Percentiles rank a stretch among this genome's conserved stretches.
These are phyloP conservation scores for Triticum turgidum DNA, from an alignment of 176 grass and related monocot species.

Conservation along the genomic window DNA sequence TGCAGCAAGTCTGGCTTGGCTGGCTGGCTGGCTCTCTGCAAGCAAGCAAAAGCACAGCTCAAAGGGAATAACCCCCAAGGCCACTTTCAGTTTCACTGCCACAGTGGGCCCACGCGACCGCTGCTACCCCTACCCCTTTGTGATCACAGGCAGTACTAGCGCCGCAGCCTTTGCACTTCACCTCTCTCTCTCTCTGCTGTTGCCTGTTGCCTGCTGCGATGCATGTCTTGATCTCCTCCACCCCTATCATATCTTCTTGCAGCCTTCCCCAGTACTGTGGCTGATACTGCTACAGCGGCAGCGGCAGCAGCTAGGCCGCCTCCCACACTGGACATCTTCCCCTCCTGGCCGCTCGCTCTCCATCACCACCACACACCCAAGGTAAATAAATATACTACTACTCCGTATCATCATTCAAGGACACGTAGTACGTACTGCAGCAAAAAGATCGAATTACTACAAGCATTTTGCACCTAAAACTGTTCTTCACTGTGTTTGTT, in stretches of 20 bases:
- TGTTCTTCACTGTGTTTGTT: background rate
- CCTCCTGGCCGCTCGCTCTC: slow-evolving; percentile 61
- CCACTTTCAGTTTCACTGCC: slow-evolving; percentile 37
- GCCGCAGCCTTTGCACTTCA: slow-evolving; percentile 46
- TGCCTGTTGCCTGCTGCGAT: background rate
- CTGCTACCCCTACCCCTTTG: slow-evolving; percentile 24
- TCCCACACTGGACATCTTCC: slow-evolving; percentile 92
- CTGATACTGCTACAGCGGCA: slow-evolving; percentile 30
- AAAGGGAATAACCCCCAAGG: slow-evolving; percentile 42
- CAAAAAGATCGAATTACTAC: background rate
- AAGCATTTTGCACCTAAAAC: background rate
- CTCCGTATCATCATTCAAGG: no score
- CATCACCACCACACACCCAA: slow-evolving; percentile 60
- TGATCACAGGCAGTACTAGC: slow-evolving; percentile 25
- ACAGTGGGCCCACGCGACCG: background rate
- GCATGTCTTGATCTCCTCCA: slow-evolving; percentile 49
- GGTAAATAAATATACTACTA: slow-evolving; percentile 30
- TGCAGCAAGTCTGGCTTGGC: slow-evolving; percentile 9
- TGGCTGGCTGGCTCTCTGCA: slow-evolving; percentile 8
- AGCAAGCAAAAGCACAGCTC: slow-evolving; percentile 18
- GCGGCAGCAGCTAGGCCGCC: slow-evolving; percentile 43
- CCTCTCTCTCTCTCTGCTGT: slow-evolving; percentile 11
- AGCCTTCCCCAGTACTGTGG: slow-evolving; percentile 49
- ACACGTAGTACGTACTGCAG: no score
- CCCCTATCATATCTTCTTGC: slow-evolving; percentile 57